Base-by-base conservation (phyloP, 2,329 filamentous ascomycete species). In the Simplicillium aogashimaense region DNA sequence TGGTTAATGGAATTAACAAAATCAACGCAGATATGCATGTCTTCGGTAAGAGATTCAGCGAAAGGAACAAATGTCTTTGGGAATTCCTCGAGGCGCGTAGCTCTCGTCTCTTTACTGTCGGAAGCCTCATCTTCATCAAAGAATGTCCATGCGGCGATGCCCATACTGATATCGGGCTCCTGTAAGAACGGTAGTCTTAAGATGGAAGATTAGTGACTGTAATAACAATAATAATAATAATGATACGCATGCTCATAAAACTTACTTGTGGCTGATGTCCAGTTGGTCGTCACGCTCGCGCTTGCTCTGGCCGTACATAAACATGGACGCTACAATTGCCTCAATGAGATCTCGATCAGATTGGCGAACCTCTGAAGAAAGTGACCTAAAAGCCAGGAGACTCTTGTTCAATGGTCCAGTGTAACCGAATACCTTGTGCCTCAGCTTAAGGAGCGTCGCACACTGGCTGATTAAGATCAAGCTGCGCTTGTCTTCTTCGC, bases 321-420 rank as follows among this genome's bases (percentile, higher is more conserved):
- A 81, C 67, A 95, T 77, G 25, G 83, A 82, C 6, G 81, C 81
- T 15, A 89, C 70, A 46, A 90, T 77, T 33, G 87, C 83, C 61
- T 98, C 92, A 12, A 92, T 66, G 29, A 97, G 65, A 57, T 94
- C 88, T 36, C 92, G 78, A 47, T 94, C 72, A 29, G 81, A 78
- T 47, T 83, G 78, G 31, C 89, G 83, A 17, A 95, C 81, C 32
- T 85, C 78, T 2, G 82, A 82, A 32, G 87, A 80, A 43, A 97
- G 71, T 2, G 87, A 89, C 45, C 87, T 84, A 67, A 89, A 98
- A 18, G 80, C 81, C 33, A 98, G 72, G 39, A 95, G 71, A 49
- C 90, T 88, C 60, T 92, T 83, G 68, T 88, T 95, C 2, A 98
- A 72, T 1, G 92, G 90, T 1, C 92, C 92, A 2, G 90, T 95